These are phyloP conservation scores for Aspergillus sp. DNA, from an alignment of 2,329 filamentous ascomycete species.

Conservation along the genomic window DNA sequence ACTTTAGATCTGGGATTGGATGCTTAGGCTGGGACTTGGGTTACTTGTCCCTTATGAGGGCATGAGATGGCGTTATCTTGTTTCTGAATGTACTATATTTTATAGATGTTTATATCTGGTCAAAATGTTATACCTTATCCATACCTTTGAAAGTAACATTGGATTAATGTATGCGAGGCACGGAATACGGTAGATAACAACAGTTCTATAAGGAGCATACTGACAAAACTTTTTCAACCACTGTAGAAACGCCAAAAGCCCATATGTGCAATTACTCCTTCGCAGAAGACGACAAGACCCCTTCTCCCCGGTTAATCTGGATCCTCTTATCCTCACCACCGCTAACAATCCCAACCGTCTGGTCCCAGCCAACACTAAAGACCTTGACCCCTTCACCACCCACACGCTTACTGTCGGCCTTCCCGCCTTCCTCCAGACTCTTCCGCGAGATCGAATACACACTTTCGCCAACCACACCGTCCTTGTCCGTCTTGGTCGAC, in stretches of 20 bases:
- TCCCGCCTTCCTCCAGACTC: conserved; percentile 56
- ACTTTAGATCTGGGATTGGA: conserved; percentile 17
- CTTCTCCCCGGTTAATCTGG: conserved; percentile 72
- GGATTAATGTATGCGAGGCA: neutral
- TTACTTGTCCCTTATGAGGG: conserved; percentile 7
- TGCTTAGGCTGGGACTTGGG: conserved; percentile 12
- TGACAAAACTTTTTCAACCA: conserved; percentile 19
- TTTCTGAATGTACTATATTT: conserved; percentile 12
- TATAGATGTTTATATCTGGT: neutral
- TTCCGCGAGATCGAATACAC: conserved; percentile 71
- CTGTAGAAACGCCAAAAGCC: conserved; percentile 18
- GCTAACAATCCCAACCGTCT: conserved; percentile 77
- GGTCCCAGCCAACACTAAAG: conserved; percentile 79
- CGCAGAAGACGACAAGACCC: conserved; percentile 27
- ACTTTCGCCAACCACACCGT: conserved; percentile 58
- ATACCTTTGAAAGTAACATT: neutral
- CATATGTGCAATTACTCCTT: conserved; percentile 20
- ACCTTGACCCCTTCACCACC: conserved; percentile 85
- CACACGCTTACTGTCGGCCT: conserved; percentile 49
- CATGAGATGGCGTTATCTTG: conserved; percentile 13
- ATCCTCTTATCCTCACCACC: conserved; percentile 89
- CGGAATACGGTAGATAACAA: conserved; percentile 1
- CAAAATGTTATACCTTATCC: neutral
- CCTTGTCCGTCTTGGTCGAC: conserved; percentile 52
- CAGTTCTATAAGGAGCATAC: conserved; percentile 3